Conservation (phyloP, 495 filamentous ascomycete species). For the Hyaloscypha bicolor region DNA sequence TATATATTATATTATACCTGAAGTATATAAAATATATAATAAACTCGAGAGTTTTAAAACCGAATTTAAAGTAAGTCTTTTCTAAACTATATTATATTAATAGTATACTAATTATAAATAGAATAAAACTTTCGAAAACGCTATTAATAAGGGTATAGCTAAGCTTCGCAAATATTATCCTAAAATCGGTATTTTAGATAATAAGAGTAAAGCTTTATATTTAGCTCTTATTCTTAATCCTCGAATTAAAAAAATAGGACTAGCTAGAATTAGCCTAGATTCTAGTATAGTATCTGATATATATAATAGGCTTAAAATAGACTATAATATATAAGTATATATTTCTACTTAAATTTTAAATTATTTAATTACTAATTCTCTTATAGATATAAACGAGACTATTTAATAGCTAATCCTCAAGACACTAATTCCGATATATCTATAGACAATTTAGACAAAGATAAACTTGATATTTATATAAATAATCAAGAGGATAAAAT, state of each 20-base stretch:
- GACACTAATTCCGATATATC: neutral
- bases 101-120: no score
- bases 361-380: neutral
- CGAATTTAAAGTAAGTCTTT: conserved; percentile 17
- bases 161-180: conserved; percentile 14
- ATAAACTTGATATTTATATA: neutral
- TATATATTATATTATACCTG: conserved; percentile 11
- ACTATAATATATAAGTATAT: neutral
- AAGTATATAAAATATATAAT: conserved; percentile 15
- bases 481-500: neutral
- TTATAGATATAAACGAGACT: neutral
- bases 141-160: neutral
- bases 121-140: no score
- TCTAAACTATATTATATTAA: conserved; percentile 5
- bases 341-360: neutral
- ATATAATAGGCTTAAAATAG: neutral
- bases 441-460: neutral
- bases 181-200: conserved; percentile 3
- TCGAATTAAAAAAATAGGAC: conserved; percentile 6
- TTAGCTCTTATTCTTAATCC: conserved; percentile 15
- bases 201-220: conserved; percentile 14
- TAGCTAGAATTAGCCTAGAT: neutral
- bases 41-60: neutral
- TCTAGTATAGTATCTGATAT: neutral
- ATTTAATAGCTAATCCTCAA: neutral